A percentile compares a stretch with the other conserved stretches of the same genome.
Conservation (phyloP, 768 basidiomycete species). For the Rhodotorula babjevae region DNA sequence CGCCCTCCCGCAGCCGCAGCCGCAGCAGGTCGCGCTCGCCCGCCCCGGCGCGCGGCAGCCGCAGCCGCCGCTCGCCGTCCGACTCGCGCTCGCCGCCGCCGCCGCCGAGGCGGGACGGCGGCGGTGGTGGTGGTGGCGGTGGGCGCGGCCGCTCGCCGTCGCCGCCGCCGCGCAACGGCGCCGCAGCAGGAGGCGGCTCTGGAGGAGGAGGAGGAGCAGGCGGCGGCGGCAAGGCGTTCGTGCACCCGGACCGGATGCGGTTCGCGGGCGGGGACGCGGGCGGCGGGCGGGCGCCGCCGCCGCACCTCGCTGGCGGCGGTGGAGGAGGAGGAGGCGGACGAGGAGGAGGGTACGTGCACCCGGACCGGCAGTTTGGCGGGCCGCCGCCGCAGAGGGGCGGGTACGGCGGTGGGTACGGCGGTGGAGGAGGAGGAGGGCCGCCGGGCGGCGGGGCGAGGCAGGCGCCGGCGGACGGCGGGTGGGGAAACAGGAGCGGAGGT, state of each 20-base stretch:
- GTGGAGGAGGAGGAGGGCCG: not conserved
- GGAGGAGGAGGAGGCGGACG: not conserved
- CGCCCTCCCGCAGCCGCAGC: not conserved
- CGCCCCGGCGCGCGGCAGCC: not conserved
- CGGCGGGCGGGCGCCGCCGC: slow-evolving; percentile 3
- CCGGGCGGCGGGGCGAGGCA: not conserved
- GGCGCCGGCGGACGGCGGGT: not conserved
- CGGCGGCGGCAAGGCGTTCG: slow-evolving; percentile 1
- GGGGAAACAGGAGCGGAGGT: not conserved
- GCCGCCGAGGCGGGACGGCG: not conserved
- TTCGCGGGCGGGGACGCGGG: not conserved
- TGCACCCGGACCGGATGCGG: slow-evolving; percentile 14
- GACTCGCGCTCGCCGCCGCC: slow-evolving; percentile 7
- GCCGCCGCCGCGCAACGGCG: not conserved
- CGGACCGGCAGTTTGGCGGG: slow-evolving; percentile 5
- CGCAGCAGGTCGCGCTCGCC: too few species aligned
- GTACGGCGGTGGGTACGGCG: not conserved
- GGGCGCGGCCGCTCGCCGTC: not conserved
- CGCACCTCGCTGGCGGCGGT: not conserved
- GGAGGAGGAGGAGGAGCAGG: not conserved
- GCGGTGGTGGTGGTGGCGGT: too few species aligned
- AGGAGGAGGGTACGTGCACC: slow-evolving; percentile 12
- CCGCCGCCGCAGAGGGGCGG: not conserved
- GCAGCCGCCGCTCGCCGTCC: slow-evolving; percentile 4
- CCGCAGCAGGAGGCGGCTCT: not conserved